phyloP scores from a whole-genome alignment of 495 filamentous ascomycete genomes.

The Aspergillus cristatus region DNA sequence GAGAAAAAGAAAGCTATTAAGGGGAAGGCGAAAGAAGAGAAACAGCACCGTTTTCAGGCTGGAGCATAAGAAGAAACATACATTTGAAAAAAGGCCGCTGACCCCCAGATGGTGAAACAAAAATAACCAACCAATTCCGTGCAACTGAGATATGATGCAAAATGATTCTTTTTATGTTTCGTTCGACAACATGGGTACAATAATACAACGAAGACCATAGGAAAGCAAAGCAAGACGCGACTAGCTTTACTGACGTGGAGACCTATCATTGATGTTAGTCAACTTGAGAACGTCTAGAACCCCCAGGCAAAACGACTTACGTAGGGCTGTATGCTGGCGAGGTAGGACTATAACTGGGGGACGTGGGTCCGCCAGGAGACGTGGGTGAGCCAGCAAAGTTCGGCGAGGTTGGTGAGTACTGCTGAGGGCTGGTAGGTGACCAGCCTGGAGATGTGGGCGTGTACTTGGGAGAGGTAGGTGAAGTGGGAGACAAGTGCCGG shows the following conservation, averaged over 20 bases:
- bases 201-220: slow-evolving; percentile 22
- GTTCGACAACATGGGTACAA: slow-evolving; percentile 34
- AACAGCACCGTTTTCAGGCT: slow-evolving; percentile 5
- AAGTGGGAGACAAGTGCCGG: slow-evolving; percentile 55
- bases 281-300: neutral
- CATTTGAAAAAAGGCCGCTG: slow-evolving; percentile 20
- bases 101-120: slow-evolving; percentile 28
- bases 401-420: slow-evolving; percentile 71
- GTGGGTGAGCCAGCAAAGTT: slow-evolving; percentile 54
- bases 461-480: slow-evolving; percentile 61
- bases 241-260: slow-evolving; percentile 37
- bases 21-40: slow-evolving; percentile 6
- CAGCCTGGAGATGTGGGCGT: slow-evolving; percentile 65
- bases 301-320: slow-evolving; percentile 20
- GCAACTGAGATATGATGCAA: slow-evolving; percentile 24
- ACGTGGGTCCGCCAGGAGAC: slow-evolving; percentile 40
- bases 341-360: slow-evolving; percentile 50
- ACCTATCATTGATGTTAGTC: slow-evolving; percentile 32
- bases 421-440: slow-evolving; percentile 59
- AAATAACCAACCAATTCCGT: slow-evolving; percentile 37
- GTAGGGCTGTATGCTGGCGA: slow-evolving; percentile 40
- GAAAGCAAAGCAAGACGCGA: slow-evolving; percentile 11
- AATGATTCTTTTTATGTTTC: slow-evolving; percentile 32
- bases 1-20: slow-evolving; percentile 6
- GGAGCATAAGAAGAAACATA: slow-evolving; percentile 14